Percentiles rank a stretch among this genome's conserved stretches.
These are phyloP conservation scores for Solanum chmielewskii DNA, from an alignment of 257 asterid genomes.

Conservation along the genomic window DNA sequence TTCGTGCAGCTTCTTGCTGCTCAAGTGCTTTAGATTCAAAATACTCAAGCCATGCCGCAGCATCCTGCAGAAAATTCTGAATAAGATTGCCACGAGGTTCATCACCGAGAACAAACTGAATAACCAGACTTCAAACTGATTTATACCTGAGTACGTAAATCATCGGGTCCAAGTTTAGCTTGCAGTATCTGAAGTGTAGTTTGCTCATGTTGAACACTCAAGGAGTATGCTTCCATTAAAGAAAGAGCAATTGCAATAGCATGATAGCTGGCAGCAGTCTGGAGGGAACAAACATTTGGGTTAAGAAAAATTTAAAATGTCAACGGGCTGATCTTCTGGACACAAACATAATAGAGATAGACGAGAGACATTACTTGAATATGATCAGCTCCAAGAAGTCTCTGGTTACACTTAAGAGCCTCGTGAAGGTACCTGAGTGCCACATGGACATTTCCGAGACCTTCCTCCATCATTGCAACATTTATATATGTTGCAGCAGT, in stretches of 20 bases:
- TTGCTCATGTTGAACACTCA: conserved; percentile 97
- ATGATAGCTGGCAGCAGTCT: conserved; percentile 99
- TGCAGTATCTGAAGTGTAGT: conserved; percentile 92
- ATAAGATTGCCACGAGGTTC: conserved; percentile 11
- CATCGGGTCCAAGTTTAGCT: conserved; percentile 90
- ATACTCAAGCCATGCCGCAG: conserved; percentile 99
- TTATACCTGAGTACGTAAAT: conserved; percentile 94
- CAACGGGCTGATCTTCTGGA: background rate
- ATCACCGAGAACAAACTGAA: background rate
- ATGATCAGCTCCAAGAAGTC: conserved; percentile 90
- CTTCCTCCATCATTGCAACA: conserved; percentile 99
- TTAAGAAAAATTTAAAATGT: background rate
- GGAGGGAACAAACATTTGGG: conserved; percentile 16
- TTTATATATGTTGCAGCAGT: conserved; percentile 98
- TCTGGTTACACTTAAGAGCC: conserved; percentile 95
- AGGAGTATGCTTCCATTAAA: conserved; percentile 94
- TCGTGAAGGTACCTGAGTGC: conserved; percentile 98
- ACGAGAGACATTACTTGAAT: conserved; percentile 64
- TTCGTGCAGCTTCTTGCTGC: conserved; percentile 97
- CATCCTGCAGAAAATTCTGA: conserved; percentile 60
- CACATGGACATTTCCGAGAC: conserved; percentile 97
- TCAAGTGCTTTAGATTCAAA: conserved; percentile 96
- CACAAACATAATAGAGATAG: conserved; percentile 7
- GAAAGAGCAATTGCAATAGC: conserved; percentile 99
- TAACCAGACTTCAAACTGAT: background rate